These are phyloP conservation scores for Brachypodium distachyon DNA, from an alignment of 202 grass and related monocot species.

Conservation along the genomic window DNA sequence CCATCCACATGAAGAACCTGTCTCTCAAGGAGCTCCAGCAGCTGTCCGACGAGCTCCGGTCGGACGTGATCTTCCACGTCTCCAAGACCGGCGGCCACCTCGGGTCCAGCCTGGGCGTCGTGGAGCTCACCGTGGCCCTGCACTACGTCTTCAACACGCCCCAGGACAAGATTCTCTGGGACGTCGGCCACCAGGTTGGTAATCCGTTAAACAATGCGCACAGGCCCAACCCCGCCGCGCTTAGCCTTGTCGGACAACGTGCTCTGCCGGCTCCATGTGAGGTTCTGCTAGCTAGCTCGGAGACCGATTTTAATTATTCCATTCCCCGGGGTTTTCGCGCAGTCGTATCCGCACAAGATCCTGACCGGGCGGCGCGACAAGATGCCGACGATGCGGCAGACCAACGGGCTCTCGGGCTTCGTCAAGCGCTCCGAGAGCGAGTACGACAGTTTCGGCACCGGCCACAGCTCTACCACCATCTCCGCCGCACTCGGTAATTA, in stretches of 20 bases:
- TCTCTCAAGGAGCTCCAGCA: slow-evolving; percentile 88
- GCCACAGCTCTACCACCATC: slow-evolving; percentile 92
- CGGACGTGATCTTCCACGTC: slow-evolving; percentile 93
- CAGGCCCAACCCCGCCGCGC: background rate
- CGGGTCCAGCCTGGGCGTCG: slow-evolving; percentile 83
- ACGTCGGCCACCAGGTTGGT: slow-evolving; percentile 95
- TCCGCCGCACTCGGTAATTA: slow-evolving; percentile 74
- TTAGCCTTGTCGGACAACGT: too few relatives aligned
- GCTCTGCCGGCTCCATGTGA: slow-evolving; percentile 16
- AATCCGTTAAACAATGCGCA: background rate
- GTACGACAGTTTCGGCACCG: slow-evolving; percentile 83
- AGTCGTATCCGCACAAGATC: slow-evolving; percentile 98
- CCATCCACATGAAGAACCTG: slow-evolving; percentile 96
- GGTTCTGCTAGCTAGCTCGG: background rate
- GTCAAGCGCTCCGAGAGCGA: slow-evolving; percentile 81
- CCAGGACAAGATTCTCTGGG: slow-evolving; percentile 85
- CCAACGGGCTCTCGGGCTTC: slow-evolving; percentile 74
- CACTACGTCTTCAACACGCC: slow-evolving; percentile 93
- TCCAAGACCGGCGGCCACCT: slow-evolving; percentile 97
- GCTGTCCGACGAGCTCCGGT: slow-evolving; percentile 84
- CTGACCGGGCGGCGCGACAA: slow-evolving; percentile 78
- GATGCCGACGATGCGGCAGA: slow-evolving; percentile 95
- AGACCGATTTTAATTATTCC: background rate
- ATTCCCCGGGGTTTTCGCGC: slow-evolving; percentile 17
- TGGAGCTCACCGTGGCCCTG: slow-evolving; percentile 88